Evolutionary conservation across 73 alveolate species (phyloP), one percentile per base, ranked within the genome.

Genomic region (Stentor roeselii): DNA sequence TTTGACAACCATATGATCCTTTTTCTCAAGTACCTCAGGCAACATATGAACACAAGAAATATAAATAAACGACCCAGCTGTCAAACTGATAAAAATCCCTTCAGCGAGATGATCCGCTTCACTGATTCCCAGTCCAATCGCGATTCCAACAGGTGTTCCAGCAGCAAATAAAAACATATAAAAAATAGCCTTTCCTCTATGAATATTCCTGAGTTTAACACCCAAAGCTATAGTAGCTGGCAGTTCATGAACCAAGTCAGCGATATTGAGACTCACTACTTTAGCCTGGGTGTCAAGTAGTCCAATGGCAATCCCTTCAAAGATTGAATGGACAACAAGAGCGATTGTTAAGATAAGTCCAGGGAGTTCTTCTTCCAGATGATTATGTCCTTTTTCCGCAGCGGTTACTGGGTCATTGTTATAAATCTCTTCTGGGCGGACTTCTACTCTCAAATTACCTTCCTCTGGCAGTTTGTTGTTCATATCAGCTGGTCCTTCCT

Each of bases 271-370:
- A 67, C 37, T 67, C 37, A 67, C 34, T 30, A 67, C n/a, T 27
- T 34, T 32, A 1, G n/a, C 34, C 0, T 2, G 21, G 41, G n/a
- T 30, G 11, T 67, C 41, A 21, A 21, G 80, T 21, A 67, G 41
- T 3, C 99, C 99, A 3, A 88, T 87, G 6, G 99, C 99, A 36
- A 91, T 88, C 31, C 99, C 99, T 90, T 95, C 99, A 50, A 95
- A 92, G 74, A 93, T 76, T n/a, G 97, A 91, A 83, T 95, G 99
- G 34, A 94, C 86, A 31, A 93, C 87, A 32, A 95, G 84, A 3
- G 99, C 99, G 32, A 95, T 87, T 84, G 89, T 42, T 3, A 90
- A 60, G 21, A 87, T 86, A 32, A 90, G 59, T 3, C 92, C 92
- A 3, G 92, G 75, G 34, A 89, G 15, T 11, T 50, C 21, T 50